phyloP scores from a whole-genome alignment of 257 asterid genomes.

The Coffea eugenioides region DNA sequence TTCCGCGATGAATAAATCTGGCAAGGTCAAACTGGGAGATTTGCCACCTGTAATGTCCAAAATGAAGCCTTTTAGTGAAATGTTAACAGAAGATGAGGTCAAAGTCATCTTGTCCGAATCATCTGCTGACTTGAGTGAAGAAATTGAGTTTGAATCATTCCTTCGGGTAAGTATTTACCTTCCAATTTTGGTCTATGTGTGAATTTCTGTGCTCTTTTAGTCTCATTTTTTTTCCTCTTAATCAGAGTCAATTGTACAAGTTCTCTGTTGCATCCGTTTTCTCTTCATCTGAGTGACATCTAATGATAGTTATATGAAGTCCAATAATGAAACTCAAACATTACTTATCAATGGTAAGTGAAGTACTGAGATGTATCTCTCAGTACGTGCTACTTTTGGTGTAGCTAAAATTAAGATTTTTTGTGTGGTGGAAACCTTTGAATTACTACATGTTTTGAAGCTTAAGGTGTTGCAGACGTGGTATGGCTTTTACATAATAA shows the following conservation, averaged over 20 bases:
- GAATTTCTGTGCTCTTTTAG: neutral
- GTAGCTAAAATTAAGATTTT: neutral
- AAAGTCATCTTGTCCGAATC: constrained; percentile 54
- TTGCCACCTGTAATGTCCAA: constrained; percentile 65
- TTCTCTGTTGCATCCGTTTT: too few relatives aligned
- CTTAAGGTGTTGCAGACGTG: neutral
- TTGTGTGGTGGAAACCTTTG: neutral
- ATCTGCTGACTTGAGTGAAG: constrained; percentile 46
- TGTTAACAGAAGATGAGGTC: constrained; percentile 50
- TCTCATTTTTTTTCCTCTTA: neutral
- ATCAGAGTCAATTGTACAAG: too few relatives aligned
- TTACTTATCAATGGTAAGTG: neutral
- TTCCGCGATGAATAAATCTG: constrained; percentile 51
- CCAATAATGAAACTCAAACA: too few relatives aligned
- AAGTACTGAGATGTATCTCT: neutral
- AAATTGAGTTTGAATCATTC: constrained; percentile 73
- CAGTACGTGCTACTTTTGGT: neutral
- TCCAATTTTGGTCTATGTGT: neutral
- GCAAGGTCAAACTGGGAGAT: constrained; percentile 62
- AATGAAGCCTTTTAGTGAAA: constrained; percentile 52
- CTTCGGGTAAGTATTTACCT: constrained; percentile 48
- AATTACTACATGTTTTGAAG: neutral
- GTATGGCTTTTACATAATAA: neutral
- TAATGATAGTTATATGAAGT: too few relatives aligned
- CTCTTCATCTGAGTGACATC: too few relatives aligned